Evolutionary conservation across 2,329 filamentous ascomycete genomes (phyloP).

Genomic region (Aschersonia sp.): DNA sequence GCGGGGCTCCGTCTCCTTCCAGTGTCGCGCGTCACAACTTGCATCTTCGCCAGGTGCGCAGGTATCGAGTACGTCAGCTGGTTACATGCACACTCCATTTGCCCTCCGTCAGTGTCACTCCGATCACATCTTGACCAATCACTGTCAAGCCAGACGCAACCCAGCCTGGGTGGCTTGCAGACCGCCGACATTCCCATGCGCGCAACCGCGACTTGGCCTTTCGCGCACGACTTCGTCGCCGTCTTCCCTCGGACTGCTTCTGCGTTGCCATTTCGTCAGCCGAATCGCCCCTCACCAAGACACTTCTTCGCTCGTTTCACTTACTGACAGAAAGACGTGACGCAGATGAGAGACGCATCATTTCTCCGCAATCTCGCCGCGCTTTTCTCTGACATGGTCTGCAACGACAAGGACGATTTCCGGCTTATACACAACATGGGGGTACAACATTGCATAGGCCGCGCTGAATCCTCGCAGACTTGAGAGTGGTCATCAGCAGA

Average conservation of each 20-base stretch:
- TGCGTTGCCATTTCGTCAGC: background rate
- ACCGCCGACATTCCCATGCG: background rate
- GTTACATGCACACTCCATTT: no score
- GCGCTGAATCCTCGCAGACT: slow-evolving; percentile 2
- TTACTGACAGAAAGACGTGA: no score
- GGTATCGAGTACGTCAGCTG: no score
- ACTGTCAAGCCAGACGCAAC: background rate
- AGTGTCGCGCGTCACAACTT: background rate
- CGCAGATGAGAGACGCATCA: no score
- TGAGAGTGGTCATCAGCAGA: slow-evolving; percentile 1
- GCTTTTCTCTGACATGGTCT: no score
- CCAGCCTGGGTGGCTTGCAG: slow-evolving; percentile 1
- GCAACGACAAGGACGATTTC: background rate
- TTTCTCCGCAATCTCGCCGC: no score
- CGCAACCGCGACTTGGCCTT: background rate
- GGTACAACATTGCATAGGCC: background rate
- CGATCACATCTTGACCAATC: background rate
- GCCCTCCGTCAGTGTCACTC: no score
- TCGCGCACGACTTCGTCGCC: background rate
- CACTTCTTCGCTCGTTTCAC: no score
- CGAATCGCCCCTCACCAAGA: background rate
- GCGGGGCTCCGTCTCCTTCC: background rate
- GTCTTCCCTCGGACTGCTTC: background rate
- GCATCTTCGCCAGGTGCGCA: background rate
- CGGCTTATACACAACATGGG: slow-evolving; percentile 4